These are phyloP conservation scores for Trichopus zeylanicus DNA, from an alignment of 116 monocot species.

Conservation along the genomic window DNA sequence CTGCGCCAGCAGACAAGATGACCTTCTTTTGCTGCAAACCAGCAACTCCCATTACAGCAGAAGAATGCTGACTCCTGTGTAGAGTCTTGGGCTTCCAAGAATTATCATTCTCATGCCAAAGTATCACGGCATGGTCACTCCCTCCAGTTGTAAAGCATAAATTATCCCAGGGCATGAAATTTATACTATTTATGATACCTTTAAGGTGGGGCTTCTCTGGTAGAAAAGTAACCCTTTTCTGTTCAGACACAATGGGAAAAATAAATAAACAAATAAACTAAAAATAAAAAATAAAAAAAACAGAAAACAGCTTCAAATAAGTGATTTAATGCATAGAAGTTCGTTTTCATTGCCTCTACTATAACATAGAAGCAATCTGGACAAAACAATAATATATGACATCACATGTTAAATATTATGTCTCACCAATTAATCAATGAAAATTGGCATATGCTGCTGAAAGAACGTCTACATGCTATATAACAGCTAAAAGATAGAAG, in stretches of 20 bases:
- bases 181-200: slow-evolving; percentile 71
- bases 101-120: slow-evolving; percentile 56
- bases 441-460: too few species aligned
- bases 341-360: too few species aligned
- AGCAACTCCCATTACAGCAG: slow-evolving; percentile 86
- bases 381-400: too few species aligned
- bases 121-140: slow-evolving; percentile 76
- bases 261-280: too few species aligned
- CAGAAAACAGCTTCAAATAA: too few species aligned
- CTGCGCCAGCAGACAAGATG: slow-evolving; percentile 76
- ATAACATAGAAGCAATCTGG: too few species aligned
- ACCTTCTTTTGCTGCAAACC: slow-evolving; percentile 66
- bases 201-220: slow-evolving; percentile 64
- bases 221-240: slow-evolving; percentile 65
- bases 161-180: slow-evolving; percentile 68
- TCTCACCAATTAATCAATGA: too few species aligned
- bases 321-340: too few species aligned
- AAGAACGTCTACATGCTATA: too few species aligned
- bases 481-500: too few species aligned
- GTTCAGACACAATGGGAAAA: slow-evolving; percentile 11
- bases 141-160: slow-evolving; percentile 75
- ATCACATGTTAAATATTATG: too few species aligned
- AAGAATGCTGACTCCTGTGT: slow-evolving; percentile 64
- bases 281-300: too few species aligned
- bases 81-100: slow-evolving; percentile 61